These are phyloP conservation scores for Claviceps maximensis DNA, from an alignment of 2,329 filamentous ascomycete genomes.

Conservation along the genomic window DNA sequence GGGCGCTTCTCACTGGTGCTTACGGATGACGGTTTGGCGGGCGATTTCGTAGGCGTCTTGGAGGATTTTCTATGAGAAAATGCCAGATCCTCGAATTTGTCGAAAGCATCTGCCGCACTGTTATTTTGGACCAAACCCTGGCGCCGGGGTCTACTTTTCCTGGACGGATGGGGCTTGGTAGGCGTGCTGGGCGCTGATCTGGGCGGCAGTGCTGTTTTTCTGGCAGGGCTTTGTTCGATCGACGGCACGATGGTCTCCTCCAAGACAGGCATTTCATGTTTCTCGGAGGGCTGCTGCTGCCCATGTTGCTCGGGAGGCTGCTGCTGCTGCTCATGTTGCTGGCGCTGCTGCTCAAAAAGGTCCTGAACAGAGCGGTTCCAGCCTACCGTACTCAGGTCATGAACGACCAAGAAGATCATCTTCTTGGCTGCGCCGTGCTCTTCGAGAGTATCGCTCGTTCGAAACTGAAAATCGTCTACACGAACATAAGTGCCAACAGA, in stretches of 20 bases:
- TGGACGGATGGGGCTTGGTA: not conserved
- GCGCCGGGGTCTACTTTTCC: not conserved
- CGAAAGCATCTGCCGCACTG: slow-evolving; percentile 22
- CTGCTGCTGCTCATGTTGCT: not conserved
- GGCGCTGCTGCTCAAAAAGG: slow-evolving; percentile 6
- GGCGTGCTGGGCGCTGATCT: not conserved
- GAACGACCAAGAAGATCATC: slow-evolving; percentile 33
- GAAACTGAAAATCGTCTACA: slow-evolving; percentile 27
- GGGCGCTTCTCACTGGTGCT: not conserved
- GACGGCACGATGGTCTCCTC: not conserved
- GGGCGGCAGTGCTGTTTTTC: not conserved
- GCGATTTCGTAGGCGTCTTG: not conserved
- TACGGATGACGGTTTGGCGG: not conserved
- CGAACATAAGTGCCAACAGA: slow-evolving; percentile 35
- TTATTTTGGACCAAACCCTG: slow-evolving; percentile 10
- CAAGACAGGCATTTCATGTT: not conserved
- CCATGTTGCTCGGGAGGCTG: not conserved
- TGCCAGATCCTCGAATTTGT: slow-evolving; percentile 24
- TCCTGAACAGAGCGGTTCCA: slow-evolving; percentile 30
- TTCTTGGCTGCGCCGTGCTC: slow-evolving; percentile 4
- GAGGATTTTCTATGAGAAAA: slow-evolving; percentile 11
- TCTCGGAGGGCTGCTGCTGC: not conserved
- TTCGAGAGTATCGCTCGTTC: slow-evolving; percentile 11
- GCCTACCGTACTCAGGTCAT: slow-evolving; percentile 31
- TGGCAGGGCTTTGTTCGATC: not conserved